phyloP scores from a whole-genome alignment of 2,329 filamentous ascomycete species.

The Fusarium globosum region DNA sequence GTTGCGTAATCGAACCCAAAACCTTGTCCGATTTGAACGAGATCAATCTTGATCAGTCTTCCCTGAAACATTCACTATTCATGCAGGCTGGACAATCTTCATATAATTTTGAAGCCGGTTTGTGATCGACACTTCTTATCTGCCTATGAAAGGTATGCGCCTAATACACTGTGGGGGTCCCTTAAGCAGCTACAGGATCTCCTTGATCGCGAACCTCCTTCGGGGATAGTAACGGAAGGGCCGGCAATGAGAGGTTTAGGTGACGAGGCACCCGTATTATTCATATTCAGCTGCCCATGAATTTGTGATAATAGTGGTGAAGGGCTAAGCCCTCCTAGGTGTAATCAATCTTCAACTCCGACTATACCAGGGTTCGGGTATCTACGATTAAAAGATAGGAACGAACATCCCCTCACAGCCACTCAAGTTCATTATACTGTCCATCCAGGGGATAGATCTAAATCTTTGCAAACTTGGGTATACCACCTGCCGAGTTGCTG shows the following conservation, averaged over 20 bases:
- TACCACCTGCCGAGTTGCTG: not conserved
- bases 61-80: slow-evolving; percentile 15
- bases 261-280: not conserved
- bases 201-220: slow-evolving; percentile 1
- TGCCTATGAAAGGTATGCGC: slow-evolving; percentile 16
- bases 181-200: slow-evolving; percentile 5
- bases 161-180: slow-evolving; percentile 32
- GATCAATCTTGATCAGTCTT: slow-evolving; percentile 16
- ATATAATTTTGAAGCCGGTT: slow-evolving; percentile 11
- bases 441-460: not conserved
- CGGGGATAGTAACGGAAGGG: slow-evolving; percentile 9
- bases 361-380: not conserved
- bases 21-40: not conserved
- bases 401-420: not conserved
- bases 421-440: not conserved
- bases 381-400: slow-evolving; percentile 20
- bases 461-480: not conserved
- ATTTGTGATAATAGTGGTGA: not conserved
- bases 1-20: not conserved
- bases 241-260: not conserved
- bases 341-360: not conserved
- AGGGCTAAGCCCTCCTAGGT: not conserved
- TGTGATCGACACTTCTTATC: slow-evolving; percentile 14
- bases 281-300: not conserved
- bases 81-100: slow-evolving; percentile 23